phyloP scores from a whole-genome alignment of 345 rosid genomes.

The Erodium maritimum region DNA sequence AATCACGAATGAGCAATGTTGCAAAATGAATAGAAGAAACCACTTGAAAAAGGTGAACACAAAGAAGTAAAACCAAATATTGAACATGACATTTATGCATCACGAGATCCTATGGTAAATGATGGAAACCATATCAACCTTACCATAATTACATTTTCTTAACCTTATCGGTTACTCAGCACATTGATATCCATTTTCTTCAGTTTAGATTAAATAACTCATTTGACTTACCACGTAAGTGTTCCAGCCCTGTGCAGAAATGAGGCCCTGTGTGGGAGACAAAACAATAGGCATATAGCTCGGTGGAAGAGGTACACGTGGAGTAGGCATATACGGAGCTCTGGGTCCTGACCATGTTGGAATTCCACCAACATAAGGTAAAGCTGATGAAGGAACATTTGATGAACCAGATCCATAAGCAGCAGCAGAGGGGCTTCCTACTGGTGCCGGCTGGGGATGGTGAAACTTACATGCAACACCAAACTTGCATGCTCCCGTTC shows the following conservation, averaged over 20 bases:
- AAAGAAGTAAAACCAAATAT: too few species aligned
- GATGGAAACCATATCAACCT: neutral
- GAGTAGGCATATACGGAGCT: conserved; percentile 35
- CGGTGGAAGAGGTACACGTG: conserved; percentile 39
- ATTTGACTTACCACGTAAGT: conserved; percentile 49
- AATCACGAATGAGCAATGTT: neutral
- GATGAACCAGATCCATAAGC: conserved; percentile 33
- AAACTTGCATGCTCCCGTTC: conserved; percentile 51
- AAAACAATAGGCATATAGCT: conserved; percentile 46
- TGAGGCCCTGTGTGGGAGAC: conserved; percentile 45
- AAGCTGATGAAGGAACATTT: conserved; percentile 34
- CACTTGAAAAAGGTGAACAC: neutral
- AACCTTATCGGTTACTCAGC: neutral
- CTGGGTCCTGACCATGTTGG: conserved; percentile 46
- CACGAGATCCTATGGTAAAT: neutral
- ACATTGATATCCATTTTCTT: neutral
- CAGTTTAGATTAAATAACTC: conserved; percentile 5
- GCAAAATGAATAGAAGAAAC: too few species aligned
- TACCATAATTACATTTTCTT: neutral
- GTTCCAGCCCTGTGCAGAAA: conserved; percentile 56
- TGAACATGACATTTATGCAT: too few species aligned
- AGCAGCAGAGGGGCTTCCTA: conserved; percentile 24
- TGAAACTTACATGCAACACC: conserved; percentile 33
- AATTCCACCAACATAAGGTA: conserved; percentile 43
- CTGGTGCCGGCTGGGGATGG: conserved; percentile 62